These are phyloP conservation scores for Noccaea caerulescens DNA, from an alignment of 345 rosid species.

Conservation along the genomic window DNA sequence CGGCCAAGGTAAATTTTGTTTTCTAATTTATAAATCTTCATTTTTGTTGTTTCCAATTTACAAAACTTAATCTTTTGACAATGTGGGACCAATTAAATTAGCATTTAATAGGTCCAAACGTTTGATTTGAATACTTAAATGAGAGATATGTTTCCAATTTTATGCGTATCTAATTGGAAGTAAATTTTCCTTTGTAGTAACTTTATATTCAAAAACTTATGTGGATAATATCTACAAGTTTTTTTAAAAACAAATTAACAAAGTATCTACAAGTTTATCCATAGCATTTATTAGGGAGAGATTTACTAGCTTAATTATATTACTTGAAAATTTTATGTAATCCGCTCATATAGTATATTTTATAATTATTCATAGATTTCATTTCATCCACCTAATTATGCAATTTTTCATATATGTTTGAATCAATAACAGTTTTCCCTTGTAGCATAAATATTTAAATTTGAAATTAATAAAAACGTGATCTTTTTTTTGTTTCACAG, in stretches of 20 bases:
- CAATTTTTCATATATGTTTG: background rate
- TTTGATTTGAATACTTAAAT: conserved; percentile 21
- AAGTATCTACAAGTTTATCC: conserved; percentile 20
- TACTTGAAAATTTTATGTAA: background rate
- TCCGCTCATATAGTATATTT: background rate
- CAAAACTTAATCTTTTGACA: background rate
- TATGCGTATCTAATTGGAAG: background rate
- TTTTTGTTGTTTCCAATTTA: background rate
- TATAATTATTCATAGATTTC: background rate
- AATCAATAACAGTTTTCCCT: background rate
- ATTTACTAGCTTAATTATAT: background rate
- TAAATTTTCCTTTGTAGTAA: background rate
- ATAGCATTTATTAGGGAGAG: background rate
- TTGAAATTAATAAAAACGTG: background rate
- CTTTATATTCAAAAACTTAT: background rate
- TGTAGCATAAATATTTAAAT: background rate
- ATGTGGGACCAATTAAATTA: background rate
- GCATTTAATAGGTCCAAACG: conserved; percentile 20
- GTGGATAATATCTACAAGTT: conserved; percentile 17
- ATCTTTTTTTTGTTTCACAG: conserved; percentile 35
- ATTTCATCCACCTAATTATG: background rate
- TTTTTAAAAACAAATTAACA: too few relatives aligned
- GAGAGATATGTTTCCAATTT: conserved; percentile 23
- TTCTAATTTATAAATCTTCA: background rate
- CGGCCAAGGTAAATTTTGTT: conserved; percentile 71